A percentile compares a stretch with the other conserved stretches of the same genome.
These are phyloP conservation scores for Neurospora sublineolata DNA, from an alignment of 495 filamentous ascomycete genomes.

Conservation along the genomic window DNA sequence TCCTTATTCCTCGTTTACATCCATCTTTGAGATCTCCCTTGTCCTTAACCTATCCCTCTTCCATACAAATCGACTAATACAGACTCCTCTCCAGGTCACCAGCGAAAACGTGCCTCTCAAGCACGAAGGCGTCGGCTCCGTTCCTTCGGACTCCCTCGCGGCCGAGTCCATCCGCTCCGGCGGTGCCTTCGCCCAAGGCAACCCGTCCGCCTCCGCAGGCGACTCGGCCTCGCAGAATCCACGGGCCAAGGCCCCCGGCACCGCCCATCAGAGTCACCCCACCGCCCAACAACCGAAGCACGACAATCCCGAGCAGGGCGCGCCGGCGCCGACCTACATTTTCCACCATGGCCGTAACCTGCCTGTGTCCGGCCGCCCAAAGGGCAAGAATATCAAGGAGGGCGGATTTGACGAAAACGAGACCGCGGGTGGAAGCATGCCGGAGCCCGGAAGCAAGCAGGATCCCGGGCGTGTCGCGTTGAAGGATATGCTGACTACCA, in stretches of 20 bases:
- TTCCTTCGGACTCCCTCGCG: slow-evolving; percentile 25
- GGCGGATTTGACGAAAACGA: slow-evolving; percentile 23
- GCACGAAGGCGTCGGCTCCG: slow-evolving; percentile 21
- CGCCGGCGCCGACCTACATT: slow-evolving; percentile 24
- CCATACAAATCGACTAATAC: background rate
- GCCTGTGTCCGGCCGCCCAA: slow-evolving; percentile 18
- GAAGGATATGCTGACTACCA: slow-evolving; percentile 6
- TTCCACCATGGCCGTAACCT: slow-evolving; percentile 4
- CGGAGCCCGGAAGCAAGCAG: slow-evolving; percentile 26
- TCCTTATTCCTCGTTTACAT: background rate
- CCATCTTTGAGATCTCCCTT: background rate
- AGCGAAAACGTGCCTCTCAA: slow-evolving; percentile 17
- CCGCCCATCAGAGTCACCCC: background rate
- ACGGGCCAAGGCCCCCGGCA: slow-evolving; percentile 5
- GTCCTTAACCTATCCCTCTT: background rate
- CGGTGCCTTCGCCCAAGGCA: slow-evolving; percentile 14
- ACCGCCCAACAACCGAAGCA: background rate
- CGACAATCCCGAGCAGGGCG: slow-evolving; percentile 7
- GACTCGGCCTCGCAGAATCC: background rate
- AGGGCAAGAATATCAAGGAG: slow-evolving; percentile 32
- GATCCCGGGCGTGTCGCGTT: slow-evolving; percentile 25
- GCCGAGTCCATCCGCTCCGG: slow-evolving; percentile 21
- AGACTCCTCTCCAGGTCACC: slow-evolving; percentile 1
- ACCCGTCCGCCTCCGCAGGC: slow-evolving; percentile 8
- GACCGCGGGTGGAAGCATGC: slow-evolving; percentile 18